phyloP scores from a whole-genome alignment of 805 yeast genomes.

The Candida odintsovae region DNA sequence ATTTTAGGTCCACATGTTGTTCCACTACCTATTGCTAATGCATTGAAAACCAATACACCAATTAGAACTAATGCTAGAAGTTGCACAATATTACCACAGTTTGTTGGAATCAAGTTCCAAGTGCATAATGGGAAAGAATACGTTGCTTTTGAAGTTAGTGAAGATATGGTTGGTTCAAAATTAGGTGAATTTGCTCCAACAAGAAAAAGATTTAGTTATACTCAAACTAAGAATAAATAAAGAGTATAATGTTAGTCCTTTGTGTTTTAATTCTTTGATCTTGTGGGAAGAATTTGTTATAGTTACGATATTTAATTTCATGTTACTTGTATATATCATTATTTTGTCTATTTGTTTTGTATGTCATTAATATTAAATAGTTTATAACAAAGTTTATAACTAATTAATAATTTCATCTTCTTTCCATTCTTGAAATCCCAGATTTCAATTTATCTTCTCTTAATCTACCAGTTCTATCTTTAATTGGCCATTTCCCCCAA shows the following conservation, averaged over 20 bases:
- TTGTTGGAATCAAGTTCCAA: slow-evolving; percentile 91
- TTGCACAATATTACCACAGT: slow-evolving; percentile 92
- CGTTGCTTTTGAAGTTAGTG: slow-evolving; percentile 78
- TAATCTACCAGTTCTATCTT: slow-evolving; percentile 76
- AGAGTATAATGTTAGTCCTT: too few relatives aligned
- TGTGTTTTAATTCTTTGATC: too few relatives aligned
- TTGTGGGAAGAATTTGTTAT: slow-evolving; percentile 9
- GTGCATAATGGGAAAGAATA: slow-evolving; percentile 95
- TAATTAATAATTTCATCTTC: slow-evolving; percentile 5
- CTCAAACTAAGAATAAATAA: slow-evolving; percentile 60
- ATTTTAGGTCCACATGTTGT: slow-evolving; percentile 78
- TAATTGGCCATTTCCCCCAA: slow-evolving; percentile 91
- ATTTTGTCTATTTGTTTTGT: not conserved
- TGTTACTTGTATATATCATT: not conserved
- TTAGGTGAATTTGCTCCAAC: slow-evolving; percentile 95
- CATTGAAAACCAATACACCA: slow-evolving; percentile 73
- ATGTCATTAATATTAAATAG: not conserved
- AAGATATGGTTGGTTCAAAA: slow-evolving; percentile 95
- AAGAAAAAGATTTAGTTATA: slow-evolving; percentile 79
- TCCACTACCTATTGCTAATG: slow-evolving; percentile 88
- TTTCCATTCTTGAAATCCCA: slow-evolving; percentile 24
- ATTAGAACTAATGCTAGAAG: slow-evolving; percentile 94
- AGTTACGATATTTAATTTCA: not conserved
- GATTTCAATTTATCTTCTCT: slow-evolving; percentile 66
- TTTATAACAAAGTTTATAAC: too few relatives aligned